phyloP scores from a whole-genome alignment of 1,284 basidiomycete genomes.

The Marasmius fiardii region DNA sequence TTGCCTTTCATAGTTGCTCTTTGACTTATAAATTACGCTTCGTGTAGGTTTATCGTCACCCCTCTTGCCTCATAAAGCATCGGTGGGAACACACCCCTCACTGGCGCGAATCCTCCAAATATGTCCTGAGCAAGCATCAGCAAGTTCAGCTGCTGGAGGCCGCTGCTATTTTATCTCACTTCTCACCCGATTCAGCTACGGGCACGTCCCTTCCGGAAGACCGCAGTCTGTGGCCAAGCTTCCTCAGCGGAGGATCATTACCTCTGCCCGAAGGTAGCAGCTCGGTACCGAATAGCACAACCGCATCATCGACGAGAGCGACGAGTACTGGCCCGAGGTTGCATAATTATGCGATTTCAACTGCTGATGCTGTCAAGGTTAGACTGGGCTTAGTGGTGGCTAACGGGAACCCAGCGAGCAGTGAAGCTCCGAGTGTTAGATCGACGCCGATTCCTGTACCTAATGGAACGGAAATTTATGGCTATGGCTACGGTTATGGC shows the following conservation, averaged over 20 bases:
- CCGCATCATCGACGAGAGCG: constrained; percentile 20
- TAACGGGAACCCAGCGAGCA: constrained; percentile 35
- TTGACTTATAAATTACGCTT: constrained; percentile 14
- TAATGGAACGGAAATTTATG: constrained; percentile 20
- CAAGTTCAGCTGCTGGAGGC: constrained; percentile 98
- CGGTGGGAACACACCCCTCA: constrained; percentile 97
- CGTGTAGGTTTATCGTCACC: constrained; percentile 85
- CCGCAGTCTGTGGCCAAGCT: constrained; percentile 82
- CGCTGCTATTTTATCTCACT: constrained; percentile 89
- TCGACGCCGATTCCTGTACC: constrained; percentile 9
- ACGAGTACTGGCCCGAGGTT: constrained; percentile 52
- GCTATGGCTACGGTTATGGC: constrained; percentile 21
- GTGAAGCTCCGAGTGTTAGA: constrained; percentile 12
- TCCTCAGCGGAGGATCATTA: constrained; percentile 61
- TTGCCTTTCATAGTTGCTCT: constrained; percentile 2
- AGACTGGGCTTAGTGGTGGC: constrained; percentile 51
- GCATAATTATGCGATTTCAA: constrained; percentile 58
- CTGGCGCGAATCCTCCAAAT: constrained; percentile 95
- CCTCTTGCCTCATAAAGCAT: constrained; percentile 93
- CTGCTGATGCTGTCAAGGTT: constrained; percentile 46
- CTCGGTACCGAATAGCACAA: constrained; percentile 9
- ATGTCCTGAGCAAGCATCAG: constrained; percentile 94
- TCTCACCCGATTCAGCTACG: constrained; percentile 60
- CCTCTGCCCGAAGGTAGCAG: constrained; percentile 20
- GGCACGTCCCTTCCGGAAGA: constrained; percentile 89